A percentile compares a stretch with the other conserved stretches of the same genome.
These are phyloP conservation scores for Synura sp. DNA, from an alignment of 352 stramenopile species.

Conservation along the genomic window DNA sequence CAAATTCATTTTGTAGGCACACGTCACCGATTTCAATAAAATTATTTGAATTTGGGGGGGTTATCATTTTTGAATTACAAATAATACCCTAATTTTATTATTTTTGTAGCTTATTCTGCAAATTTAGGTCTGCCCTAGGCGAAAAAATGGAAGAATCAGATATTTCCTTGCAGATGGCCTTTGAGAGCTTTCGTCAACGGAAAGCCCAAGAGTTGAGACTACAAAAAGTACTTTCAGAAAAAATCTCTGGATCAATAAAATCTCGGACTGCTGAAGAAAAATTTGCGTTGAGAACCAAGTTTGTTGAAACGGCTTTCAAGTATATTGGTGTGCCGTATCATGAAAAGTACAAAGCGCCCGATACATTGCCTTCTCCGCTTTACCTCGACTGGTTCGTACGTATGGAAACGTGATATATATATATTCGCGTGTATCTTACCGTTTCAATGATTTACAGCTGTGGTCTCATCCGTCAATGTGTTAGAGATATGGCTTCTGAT, in stretches of 20 bases:
- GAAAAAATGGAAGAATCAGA: no score
- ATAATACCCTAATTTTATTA: no score
- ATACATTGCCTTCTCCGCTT: neutral
- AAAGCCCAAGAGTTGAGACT: conserved; percentile 21
- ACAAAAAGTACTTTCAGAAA: neutral
- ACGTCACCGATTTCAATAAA: no score
- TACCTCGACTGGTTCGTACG: conserved; percentile 43
- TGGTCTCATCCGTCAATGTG: conserved; percentile 31
- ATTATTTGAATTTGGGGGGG: no score
- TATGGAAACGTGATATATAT: no score
- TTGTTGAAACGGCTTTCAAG: conserved; percentile 20
- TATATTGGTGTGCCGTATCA: conserved; percentile 37
- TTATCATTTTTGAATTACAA: no score
- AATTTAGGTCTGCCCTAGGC: no score
- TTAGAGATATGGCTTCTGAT: conserved; percentile 45
- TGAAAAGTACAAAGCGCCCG: neutral
- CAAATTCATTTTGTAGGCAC: no score
- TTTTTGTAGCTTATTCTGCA: no score
- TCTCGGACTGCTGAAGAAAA: conserved; percentile 2
- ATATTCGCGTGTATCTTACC: no score
- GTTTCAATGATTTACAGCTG: no score
- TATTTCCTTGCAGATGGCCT: conserved; percentile 23
- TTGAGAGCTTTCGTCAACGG: conserved; percentile 19
- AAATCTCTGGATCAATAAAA: neutral
- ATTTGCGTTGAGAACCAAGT: neutral